phyloP scores from a whole-genome alignment of 495 filamentous ascomycete species.

The Aspergillus baeticus region DNA sequence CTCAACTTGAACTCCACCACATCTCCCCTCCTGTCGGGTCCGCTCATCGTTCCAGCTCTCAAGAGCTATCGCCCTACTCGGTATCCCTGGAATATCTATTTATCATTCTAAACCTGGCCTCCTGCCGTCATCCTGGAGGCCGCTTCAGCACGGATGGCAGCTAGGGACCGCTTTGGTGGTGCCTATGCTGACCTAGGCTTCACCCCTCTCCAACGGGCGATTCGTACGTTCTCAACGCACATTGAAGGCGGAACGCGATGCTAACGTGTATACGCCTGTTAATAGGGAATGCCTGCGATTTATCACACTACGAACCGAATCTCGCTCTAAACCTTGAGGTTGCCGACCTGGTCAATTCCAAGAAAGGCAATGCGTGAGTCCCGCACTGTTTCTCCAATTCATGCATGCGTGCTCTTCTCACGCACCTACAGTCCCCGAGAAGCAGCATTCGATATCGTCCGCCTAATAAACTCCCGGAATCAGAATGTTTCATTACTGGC shows the following conservation, averaged over 20 bases:
- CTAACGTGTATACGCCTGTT: not conserved
- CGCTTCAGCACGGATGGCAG: constrained; percentile 89
- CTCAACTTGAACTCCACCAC: constrained; percentile 19
- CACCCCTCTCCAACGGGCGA: constrained; percentile 89
- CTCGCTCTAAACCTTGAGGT: constrained; percentile 96
- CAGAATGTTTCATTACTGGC: constrained; percentile 91
- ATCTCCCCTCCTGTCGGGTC: constrained; percentile 14
- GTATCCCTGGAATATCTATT: constrained; percentile 7
- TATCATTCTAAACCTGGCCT: constrained; percentile 9
- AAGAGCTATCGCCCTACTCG: constrained; percentile 13
- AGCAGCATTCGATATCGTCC: constrained; percentile 90
- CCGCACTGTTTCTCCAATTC: not conserved
- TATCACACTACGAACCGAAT: constrained; percentile 96
- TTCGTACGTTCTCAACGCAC: constrained; percentile 53
- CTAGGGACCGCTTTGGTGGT: constrained; percentile 91
- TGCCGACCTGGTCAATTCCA: constrained; percentile 91
- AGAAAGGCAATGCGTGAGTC: constrained; percentile 88
- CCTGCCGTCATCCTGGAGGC: constrained; percentile 72
- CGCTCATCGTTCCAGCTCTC: constrained; percentile 10
- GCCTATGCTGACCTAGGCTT: constrained; percentile 73
- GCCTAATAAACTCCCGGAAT: constrained; percentile 93
- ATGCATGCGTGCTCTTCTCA: constrained; percentile 13
- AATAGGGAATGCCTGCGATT: constrained; percentile 85
- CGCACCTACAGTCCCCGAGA: constrained; percentile 70
- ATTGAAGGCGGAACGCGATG: not conserved